These are phyloP conservation scores for Leishmania braziliensis DNA, from an alignment of 208 protist species.

Conservation along the genomic window DNA sequence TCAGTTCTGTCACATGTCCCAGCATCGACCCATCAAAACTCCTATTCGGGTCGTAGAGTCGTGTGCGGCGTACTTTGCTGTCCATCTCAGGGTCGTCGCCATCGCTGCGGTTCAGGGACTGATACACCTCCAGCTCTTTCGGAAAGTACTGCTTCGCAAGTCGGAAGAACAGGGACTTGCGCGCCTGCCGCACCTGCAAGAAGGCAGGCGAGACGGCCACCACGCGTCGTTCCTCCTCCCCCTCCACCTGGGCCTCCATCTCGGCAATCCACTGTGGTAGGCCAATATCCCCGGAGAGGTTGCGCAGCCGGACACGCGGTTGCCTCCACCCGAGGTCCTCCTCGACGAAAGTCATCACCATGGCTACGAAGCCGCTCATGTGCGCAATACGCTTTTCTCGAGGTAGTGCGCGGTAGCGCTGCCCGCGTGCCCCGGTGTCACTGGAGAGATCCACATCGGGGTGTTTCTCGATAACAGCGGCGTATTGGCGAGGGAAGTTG, in stretches of 20 bases:
- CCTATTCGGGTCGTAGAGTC: constrained; percentile 46
- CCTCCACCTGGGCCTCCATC: constrained; percentile 82
- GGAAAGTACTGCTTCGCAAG: constrained; percentile 81
- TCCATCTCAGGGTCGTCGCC: constrained; percentile 50
- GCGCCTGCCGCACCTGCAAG: constrained; percentile 58
- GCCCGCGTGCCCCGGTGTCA: constrained; percentile 64
- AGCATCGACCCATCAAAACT: constrained; percentile 52
- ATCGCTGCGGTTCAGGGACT: constrained; percentile 57
- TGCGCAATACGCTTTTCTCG: constrained; percentile 87
- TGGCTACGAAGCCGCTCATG: constrained; percentile 63
- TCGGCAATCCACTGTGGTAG: constrained; percentile 88
- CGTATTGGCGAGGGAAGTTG: constrained; percentile 87
- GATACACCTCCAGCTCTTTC: constrained; percentile 72
- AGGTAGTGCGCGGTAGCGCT: constrained; percentile 73
- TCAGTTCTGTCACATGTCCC: constrained; percentile 59
- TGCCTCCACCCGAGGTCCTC: constrained; percentile 90
- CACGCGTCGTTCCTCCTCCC: constrained; percentile 63
- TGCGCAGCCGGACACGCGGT: constrained; percentile 78
- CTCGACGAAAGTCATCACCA: constrained; percentile 77
- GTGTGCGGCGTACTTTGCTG: constrained; percentile 17
- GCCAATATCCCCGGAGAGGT: constrained; percentile 62
- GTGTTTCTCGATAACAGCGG: constrained; percentile 56
- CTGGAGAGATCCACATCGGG: constrained; percentile 83
- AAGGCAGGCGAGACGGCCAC: constrained; percentile 78
- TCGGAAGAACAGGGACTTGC: constrained; percentile 73